Evolutionary conservation across 495 filamentous ascomycete genomes (phyloP).

Genomic region (Neurospora discreta): DNA sequence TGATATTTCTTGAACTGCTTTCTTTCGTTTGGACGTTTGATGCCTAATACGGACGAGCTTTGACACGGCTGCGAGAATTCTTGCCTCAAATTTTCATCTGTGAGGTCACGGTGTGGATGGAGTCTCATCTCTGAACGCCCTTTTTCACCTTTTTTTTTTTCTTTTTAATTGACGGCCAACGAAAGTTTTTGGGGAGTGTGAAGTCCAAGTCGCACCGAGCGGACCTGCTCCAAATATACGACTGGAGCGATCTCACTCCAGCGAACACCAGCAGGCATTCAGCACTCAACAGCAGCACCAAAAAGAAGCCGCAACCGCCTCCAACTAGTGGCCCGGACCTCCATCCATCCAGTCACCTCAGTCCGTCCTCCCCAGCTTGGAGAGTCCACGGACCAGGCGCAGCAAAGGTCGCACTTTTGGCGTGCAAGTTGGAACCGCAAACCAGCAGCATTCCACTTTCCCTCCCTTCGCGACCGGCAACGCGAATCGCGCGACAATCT

Average conservation of each 20-base stretch:
- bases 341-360: background rate
- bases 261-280: background rate
- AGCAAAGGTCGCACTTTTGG: background rate
- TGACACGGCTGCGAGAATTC: background rate
- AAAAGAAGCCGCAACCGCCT: background rate
- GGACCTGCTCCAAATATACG: background rate
- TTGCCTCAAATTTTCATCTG: too few relatives aligned
- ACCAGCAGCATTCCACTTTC: constrained; percentile 2
- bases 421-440: constrained; percentile 3
- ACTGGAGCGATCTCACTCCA: background rate
- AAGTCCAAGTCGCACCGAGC: constrained; percentile 4
- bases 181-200: constrained; percentile 15
- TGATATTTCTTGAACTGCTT: background rate
- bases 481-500: constrained; percentile 32
- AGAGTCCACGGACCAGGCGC: background rate
- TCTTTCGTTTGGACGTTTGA: background rate
- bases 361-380: background rate
- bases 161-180: background rate
- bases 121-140: background rate
- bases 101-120: too few relatives aligned
- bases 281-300: background rate
- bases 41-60: background rate
- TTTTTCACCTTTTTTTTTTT: background rate
- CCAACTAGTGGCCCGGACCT: background rate
- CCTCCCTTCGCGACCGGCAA: constrained; percentile 21